Evolutionary conservation across 2,329 filamentous ascomycete species (phyloP).

Genomic region (Cladosporium sp.): DNA sequence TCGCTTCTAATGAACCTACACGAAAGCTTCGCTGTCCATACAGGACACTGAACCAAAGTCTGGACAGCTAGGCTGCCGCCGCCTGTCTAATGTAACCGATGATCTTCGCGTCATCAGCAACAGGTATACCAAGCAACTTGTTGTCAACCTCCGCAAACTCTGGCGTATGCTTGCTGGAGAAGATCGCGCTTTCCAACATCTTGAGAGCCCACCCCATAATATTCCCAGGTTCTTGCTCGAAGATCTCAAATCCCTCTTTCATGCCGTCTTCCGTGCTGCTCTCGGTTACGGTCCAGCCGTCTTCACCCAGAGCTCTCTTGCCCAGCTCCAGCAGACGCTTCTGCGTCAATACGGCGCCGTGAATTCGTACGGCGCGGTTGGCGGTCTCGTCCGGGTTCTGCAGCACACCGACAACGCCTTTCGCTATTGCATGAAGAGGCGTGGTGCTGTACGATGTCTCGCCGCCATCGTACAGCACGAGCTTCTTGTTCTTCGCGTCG

Average conservation of each 20-base stretch:
- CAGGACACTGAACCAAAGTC: neutral
- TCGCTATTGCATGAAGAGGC: conserved; percentile 35
- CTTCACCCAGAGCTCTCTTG: conserved; percentile 36
- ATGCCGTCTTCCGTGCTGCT: conserved; percentile 33
- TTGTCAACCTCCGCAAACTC: conserved; percentile 40
- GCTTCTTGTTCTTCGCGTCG: conserved; percentile 32
- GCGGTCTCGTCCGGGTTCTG: conserved; percentile 37
- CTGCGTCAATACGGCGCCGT: conserved; percentile 38
- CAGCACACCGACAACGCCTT: conserved; percentile 37
- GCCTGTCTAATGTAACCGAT: neutral
- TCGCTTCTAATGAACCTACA: neutral
- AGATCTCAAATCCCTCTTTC: conserved; percentile 32
- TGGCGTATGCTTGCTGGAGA: conserved; percentile 34
- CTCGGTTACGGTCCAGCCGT: conserved; percentile 28
- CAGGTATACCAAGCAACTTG: conserved; percentile 38
- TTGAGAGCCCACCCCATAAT: conserved; percentile 29
- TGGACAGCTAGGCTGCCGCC: neutral
- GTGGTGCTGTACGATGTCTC: conserved; percentile 36
- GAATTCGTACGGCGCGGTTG: conserved; percentile 41
- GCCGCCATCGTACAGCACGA: conserved; percentile 39
- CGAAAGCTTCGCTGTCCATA: neutral
- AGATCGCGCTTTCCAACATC: conserved; percentile 35
- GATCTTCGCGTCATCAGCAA: conserved; percentile 20
- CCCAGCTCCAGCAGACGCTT: conserved; percentile 39
- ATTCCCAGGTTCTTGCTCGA: conserved; percentile 30